Evolutionary conservation across 2,329 filamentous ascomycete genomes (phyloP).

Genomic region (Fusarium liriodendri): DNA sequence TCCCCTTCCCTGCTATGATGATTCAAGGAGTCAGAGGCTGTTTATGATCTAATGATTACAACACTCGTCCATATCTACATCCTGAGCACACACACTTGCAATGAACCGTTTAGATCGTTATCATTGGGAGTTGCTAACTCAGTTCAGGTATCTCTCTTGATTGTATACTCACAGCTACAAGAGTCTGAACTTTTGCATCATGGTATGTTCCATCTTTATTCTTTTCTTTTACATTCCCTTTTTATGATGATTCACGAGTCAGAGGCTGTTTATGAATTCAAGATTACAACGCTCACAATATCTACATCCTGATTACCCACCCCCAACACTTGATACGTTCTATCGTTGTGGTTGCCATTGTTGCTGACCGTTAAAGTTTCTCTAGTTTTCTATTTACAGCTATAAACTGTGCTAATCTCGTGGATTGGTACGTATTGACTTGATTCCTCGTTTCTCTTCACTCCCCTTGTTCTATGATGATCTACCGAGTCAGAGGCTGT

Average conservation of each 20-base stretch:
- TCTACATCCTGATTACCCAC: constrained; percentile 34
- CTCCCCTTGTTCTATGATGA: constrained; percentile 51
- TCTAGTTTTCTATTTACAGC: background rate
- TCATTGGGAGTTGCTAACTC: constrained; percentile 7
- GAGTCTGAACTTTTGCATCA: background rate
- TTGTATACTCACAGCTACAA: background rate
- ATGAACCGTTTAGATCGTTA: background rate
- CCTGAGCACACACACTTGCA: constrained; percentile 19
- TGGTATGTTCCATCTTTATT: constrained; percentile 35
- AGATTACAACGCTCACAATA: constrained; percentile 50
- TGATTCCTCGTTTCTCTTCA: background rate
- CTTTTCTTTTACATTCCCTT: background rate
- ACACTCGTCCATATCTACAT: constrained; percentile 46
- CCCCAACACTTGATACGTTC: background rate
- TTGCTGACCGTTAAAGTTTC: constrained; percentile 11
- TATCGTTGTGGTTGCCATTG: background rate
- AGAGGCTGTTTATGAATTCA: constrained; percentile 59
- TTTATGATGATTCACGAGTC: constrained; percentile 55
- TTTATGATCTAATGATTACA: constrained; percentile 56
- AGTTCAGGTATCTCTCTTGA: background rate
- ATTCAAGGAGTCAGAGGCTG: constrained; percentile 57
- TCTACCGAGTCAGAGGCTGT: constrained; percentile 58
- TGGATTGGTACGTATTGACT: constrained; percentile 38
- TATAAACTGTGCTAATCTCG: background rate
- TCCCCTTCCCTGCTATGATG: constrained; percentile 48